phyloP scores from a whole-genome alignment of 805 yeast genomes.

The Kodamaea sagamina region DNA sequence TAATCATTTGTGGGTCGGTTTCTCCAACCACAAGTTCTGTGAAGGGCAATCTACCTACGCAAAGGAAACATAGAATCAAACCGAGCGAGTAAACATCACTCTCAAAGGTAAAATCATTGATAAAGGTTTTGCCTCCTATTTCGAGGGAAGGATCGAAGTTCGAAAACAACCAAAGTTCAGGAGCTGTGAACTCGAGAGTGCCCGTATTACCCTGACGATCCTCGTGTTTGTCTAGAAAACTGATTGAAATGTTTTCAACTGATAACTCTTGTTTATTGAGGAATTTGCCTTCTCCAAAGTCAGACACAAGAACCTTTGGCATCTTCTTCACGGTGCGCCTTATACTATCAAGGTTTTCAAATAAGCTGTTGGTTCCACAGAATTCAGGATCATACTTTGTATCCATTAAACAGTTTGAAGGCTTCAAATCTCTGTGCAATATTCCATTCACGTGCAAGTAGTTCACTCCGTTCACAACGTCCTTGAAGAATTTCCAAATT shows the following conservation, averaged over 20 bases:
- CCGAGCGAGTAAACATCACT: constrained; percentile 86
- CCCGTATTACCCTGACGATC: constrained; percentile 84
- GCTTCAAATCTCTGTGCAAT: constrained; percentile 87
- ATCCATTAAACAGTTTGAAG: constrained; percentile 78
- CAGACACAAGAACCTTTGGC: constrained; percentile 80
- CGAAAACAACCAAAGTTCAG: constrained; percentile 59
- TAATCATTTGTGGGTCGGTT: constrained; percentile 31
- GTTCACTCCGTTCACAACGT: constrained; percentile 67
- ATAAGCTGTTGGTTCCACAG: background rate
- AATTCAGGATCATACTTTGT: constrained; percentile 22
- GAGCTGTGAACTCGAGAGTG: constrained; percentile 85
- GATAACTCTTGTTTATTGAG: constrained; percentile 50
- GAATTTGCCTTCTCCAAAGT: constrained; percentile 85
- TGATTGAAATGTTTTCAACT: constrained; percentile 11
- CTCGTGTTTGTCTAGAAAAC: constrained; percentile 27
- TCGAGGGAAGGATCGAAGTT: constrained; percentile 18
- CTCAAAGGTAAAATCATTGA: constrained; percentile 62
- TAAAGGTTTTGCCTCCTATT: constrained; percentile 32
- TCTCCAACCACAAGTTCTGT: constrained; percentile 20
- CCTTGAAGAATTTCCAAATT: constrained; percentile 66
- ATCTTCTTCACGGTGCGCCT: constrained; percentile 28
- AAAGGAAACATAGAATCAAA: constrained; percentile 72
- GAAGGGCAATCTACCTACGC: constrained; percentile 72
- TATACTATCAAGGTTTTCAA: constrained; percentile 13
- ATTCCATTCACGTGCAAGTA: constrained; percentile 74